A percentile compares a stretch with the other conserved stretches of the same genome.
These are phyloP conservation scores for Candida peoriensis DNA, from an alignment of 805 yeast species.

Conservation along the genomic window DNA sequence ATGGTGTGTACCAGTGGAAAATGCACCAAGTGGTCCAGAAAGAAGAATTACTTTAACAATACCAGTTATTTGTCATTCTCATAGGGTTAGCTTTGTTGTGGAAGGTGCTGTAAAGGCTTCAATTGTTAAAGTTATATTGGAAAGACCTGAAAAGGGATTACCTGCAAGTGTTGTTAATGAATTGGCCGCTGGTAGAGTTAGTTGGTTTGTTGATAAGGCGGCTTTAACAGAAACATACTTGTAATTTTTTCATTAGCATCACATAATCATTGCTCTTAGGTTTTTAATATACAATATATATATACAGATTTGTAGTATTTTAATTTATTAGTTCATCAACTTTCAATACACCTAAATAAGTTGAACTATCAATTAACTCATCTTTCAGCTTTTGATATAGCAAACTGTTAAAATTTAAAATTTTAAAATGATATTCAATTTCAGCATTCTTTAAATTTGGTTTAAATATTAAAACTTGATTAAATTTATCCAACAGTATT, in stretches of 20 bases:
- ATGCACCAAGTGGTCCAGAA: constrained; percentile 86
- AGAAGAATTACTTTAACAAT: constrained; percentile 85
- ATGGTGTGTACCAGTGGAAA: constrained; percentile 90
- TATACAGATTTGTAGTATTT: too few relatives aligned
- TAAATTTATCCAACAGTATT: constrained; percentile 13
- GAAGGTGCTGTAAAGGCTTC: constrained; percentile 97
- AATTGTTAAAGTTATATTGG: constrained; percentile 85
- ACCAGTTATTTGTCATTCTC: constrained; percentile 93
- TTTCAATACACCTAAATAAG: too few relatives aligned
- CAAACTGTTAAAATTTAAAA: too few relatives aligned
- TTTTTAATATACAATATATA: too few relatives aligned
- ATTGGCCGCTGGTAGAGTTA: constrained; percentile 92
- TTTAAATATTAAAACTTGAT: too few relatives aligned
- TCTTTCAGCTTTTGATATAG: too few relatives aligned
- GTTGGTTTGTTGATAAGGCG: constrained; percentile 96
- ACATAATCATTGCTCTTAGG: too few relatives aligned
- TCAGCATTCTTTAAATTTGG: too few relatives aligned
- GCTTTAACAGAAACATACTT: constrained; percentile 60
- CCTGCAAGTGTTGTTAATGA: constrained; percentile 93
- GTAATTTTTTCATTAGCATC: too few relatives aligned
- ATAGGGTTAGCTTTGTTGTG: constrained; percentile 88
- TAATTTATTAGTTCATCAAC: too few relatives aligned
- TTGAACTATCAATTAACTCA: too few relatives aligned
- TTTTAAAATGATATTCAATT: too few relatives aligned
- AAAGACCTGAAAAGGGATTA: constrained; percentile 92